Percentiles rank a stretch among this genome's conserved stretches.
Conservation (phyloP, 495 filamentous ascomycete genomes). For the Podospora anserina region DNA sequence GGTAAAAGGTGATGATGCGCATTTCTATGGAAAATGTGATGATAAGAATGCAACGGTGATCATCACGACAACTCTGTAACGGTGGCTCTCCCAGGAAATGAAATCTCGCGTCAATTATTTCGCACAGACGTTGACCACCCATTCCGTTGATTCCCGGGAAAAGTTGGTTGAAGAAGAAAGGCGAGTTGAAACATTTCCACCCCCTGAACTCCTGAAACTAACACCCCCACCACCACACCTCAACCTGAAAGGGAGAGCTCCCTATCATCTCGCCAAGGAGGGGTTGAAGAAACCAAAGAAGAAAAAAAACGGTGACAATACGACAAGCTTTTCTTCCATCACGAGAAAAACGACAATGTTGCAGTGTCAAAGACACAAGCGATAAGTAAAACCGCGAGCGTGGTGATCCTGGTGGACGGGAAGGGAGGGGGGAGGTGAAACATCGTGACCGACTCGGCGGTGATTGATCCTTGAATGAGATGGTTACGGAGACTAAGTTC, state of each 20-base stretch:
- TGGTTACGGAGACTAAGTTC: neutral
- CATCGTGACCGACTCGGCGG: neutral
- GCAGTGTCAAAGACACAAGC: neutral
- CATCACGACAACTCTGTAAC: neutral
- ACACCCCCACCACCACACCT: neutral
- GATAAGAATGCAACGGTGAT: neutral
- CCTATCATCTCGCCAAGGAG: neutral
- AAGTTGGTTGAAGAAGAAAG: neutral
- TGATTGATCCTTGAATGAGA: neutral
- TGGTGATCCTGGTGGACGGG: too few species aligned
- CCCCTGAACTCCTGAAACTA: neutral
- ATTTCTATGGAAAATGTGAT: neutral
- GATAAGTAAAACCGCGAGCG: neutral
- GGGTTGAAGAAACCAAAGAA: neutral
- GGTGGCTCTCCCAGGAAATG: neutral
- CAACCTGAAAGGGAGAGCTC: too few species aligned
- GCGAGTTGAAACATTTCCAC: neutral
- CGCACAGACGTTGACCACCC: too few species aligned
- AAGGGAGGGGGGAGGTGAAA: too few species aligned
- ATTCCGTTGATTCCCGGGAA: neutral
- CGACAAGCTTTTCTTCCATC: neutral
- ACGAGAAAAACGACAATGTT: too few species aligned
- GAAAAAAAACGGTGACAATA: neutral
- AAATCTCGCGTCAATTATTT: neutral
- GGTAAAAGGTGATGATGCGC: neutral